Base-by-base conservation (phyloP, 148 eudicot genomes). In the Rhododendron ovatum region DNA sequence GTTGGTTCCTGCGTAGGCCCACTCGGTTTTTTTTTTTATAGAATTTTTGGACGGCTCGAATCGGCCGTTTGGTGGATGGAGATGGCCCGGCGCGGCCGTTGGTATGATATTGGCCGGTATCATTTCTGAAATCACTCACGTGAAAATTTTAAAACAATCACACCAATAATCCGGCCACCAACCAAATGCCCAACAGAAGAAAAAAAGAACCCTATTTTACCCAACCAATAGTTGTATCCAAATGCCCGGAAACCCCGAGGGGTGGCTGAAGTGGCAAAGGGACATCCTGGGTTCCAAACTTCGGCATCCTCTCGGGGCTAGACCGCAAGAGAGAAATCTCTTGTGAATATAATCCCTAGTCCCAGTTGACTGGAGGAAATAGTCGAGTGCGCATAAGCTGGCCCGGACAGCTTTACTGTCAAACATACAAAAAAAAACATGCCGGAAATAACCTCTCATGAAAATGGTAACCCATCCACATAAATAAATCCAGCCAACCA, bases 321-420 rank as follows among this genome's bases (percentile, higher is more conserved):
- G 17, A 18, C 7, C 22, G 7, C 20, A 53, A 53, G 57, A 2
- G 15, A 51, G 55, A 51, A 51, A 51, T 51, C 55, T 51, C 55
- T 14, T 14, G 0, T 15, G 6, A 55, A 55, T 55, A 7, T 0
- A 55, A 55, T 55, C 61, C 61, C 17, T 51, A 13, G 17, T 47
- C 12, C 12, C 45, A 41, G 7, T 7, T 41, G 45, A 41, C 45
- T 41, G 6, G 43, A 41, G 43, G 7, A 41, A 5, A 41, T 17
- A 55, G 7, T 55, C 7, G 22, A 4, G 12, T 47, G 50, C 50
- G 6, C 7, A 7, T 17, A 55, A 55, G 22, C 7, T 55, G 20
- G 24, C 1, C 24, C 24, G 0, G 1, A 17, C 22, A 17, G 1
- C 0, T 0, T 18, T 0, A 55, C 24, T 6, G 7, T 18, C 7